These are phyloP conservation scores for Roridomyces roridus DNA, from an alignment of 768 basidiomycete genomes.

Conservation along the genomic window DNA sequence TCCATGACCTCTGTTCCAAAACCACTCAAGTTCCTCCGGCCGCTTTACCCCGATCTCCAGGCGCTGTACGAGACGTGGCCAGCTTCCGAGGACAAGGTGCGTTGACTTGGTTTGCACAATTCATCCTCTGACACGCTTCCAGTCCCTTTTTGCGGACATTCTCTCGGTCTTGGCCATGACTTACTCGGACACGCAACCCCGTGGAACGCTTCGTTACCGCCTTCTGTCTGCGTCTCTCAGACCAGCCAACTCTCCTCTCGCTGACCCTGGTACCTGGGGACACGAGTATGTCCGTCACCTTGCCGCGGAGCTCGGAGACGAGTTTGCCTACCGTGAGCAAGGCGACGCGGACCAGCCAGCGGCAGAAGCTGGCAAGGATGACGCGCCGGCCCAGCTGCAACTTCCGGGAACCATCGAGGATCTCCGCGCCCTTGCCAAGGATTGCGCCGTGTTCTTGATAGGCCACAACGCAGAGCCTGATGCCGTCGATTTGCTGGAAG, in stretches of 20 bases:
- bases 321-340: constrained; percentile 77
- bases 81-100: constrained; percentile 78
- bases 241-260: constrained; percentile 67
- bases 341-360: constrained; percentile 36
- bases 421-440: constrained; percentile 74
- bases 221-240: constrained; percentile 78
- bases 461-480: constrained; percentile 97
- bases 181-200: constrained; percentile 96
- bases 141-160: constrained; percentile 97
- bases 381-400: constrained; percentile 36
- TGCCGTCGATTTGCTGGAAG: constrained; percentile 94
- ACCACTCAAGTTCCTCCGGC: constrained; percentile 96
- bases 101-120: not conserved
- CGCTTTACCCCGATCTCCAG: constrained; percentile 89
- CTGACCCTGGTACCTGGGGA: constrained; percentile 97
- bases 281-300: constrained; percentile 99
- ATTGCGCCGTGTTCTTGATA: constrained; percentile 90
- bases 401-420: constrained; percentile 73
- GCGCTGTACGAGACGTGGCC: constrained; percentile 84
- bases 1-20: constrained; percentile 99
- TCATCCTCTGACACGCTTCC: not conserved
- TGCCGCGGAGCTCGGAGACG: constrained; percentile 95
- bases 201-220: constrained; percentile 94
- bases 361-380: constrained; percentile 34
- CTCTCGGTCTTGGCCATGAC: constrained; percentile 99